phyloP scores from a whole-genome alignment of 2,329 filamentous ascomycete species.

The Nigrograna mackinnonii region DNA sequence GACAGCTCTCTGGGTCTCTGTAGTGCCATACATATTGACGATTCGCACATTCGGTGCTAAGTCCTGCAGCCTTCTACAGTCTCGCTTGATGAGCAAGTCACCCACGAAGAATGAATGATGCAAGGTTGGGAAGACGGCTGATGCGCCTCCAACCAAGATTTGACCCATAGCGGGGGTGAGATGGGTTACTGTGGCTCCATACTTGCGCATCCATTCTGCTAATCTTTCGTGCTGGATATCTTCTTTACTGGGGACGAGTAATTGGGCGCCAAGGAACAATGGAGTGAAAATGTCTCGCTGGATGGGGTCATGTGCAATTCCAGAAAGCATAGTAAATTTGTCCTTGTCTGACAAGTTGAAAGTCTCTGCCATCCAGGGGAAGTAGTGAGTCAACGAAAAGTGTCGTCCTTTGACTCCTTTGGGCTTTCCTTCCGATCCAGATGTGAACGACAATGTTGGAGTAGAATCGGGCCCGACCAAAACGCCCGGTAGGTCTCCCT shows the following conservation, averaged over 20 bases:
- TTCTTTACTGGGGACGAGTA: constrained; percentile 79
- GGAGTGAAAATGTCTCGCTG: constrained; percentile 85
- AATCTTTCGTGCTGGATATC: constrained; percentile 85
- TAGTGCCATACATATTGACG: constrained; percentile 87
- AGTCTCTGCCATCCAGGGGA: constrained; percentile 87
- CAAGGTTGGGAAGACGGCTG: constrained; percentile 75
- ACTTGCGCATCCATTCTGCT: constrained; percentile 83
- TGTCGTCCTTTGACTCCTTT: constrained; percentile 90
- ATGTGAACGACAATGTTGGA: constrained; percentile 67
- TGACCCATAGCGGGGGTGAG: constrained; percentile 97
- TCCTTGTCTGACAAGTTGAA: constrained; percentile 75
- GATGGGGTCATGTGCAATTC: constrained; percentile 74
- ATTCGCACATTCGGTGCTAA: constrained; percentile 77
- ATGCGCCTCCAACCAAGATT: constrained; percentile 85
- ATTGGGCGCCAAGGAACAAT: constrained; percentile 78
- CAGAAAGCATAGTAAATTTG: constrained; percentile 80
- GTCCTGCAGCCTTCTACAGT: constrained; percentile 75
- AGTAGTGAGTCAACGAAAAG: constrained; percentile 84
- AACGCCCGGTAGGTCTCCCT: constrained; percentile 66
- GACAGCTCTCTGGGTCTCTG: constrained; percentile 80
- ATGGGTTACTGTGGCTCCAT: constrained; percentile 78
- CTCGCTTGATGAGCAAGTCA: constrained; percentile 82
- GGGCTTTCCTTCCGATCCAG: constrained; percentile 75
- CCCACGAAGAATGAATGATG: constrained; percentile 87
- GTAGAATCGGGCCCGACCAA: constrained; percentile 84